A percentile compares a stretch with the other conserved stretches of the same genome.
Evolutionary conservation across 1,284 basidiomycete genomes (phyloP).

Genomic region (Sanghuangporus weigelae): DNA sequence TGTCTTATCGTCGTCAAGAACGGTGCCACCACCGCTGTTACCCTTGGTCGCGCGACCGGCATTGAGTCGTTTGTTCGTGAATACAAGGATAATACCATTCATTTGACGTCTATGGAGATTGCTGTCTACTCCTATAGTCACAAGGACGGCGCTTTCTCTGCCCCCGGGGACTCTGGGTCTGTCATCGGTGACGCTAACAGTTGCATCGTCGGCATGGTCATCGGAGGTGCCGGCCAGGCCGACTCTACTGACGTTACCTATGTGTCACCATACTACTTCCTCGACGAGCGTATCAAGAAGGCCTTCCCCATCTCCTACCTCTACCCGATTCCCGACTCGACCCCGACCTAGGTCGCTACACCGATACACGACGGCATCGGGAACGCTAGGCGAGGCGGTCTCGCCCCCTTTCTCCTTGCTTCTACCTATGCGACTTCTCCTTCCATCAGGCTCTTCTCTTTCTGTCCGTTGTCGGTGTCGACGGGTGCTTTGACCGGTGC

Average conservation of each 20-base stretch:
- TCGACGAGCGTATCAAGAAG: background rate
- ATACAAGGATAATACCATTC: constrained; percentile 23
- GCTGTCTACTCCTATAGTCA: constrained; percentile 27
- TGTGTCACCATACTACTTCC: background rate
- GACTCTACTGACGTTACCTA: constrained; percentile 2
- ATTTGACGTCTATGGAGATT: constrained; percentile 26
- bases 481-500: no score
- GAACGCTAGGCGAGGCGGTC: no score
- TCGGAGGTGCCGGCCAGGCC: background rate
- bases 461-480: no score
- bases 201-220: constrained; percentile 16
- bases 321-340: background rate
- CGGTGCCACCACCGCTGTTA: constrained; percentile 29
- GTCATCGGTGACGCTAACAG: constrained; percentile 23
- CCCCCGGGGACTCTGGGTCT: constrained; percentile 27
- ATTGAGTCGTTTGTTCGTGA: constrained; percentile 28
- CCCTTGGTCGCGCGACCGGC: constrained; percentile 27
- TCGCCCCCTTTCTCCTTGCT: no score
- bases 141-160: constrained; percentile 30
- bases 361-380: no score
- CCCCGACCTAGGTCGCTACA: background rate
- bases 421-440: no score
- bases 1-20: constrained; percentile 30
- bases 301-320: background rate
- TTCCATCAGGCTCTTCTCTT: no score